phyloP scores from a whole-genome alignment of 495 filamentous ascomycete species.

The Aspergillus olivimuriae region DNA sequence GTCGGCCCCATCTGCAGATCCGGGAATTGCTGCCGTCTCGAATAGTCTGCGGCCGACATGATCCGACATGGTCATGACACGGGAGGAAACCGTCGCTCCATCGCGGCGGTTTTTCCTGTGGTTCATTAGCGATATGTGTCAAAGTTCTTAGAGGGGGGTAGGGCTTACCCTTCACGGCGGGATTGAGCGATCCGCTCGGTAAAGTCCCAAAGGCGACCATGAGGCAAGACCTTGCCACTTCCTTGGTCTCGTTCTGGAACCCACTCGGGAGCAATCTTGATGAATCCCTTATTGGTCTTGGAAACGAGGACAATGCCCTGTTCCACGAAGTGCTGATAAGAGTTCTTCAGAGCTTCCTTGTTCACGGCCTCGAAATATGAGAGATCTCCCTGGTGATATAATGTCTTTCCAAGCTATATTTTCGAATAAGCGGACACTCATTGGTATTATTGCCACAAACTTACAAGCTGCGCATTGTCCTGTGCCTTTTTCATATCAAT shows the following conservation, averaged over 20 bases:
- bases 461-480: constrained; percentile 73
- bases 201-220: constrained; percentile 82
- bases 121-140: background rate
- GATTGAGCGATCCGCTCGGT: constrained; percentile 78
- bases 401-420: constrained; percentile 78
- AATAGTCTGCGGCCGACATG: constrained; percentile 47
- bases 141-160: background rate
- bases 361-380: constrained; percentile 98
- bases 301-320: constrained; percentile 78
- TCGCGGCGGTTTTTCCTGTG: constrained; percentile 79
- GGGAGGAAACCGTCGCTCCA: constrained; percentile 76
- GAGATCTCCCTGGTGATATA: constrained; percentile 95
- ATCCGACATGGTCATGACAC: constrained; percentile 76
- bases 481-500: constrained; percentile 72
- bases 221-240: constrained; percentile 55
- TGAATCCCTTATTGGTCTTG: constrained; percentile 47
- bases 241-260: constrained; percentile 55
- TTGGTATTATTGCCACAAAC: constrained; percentile 10
- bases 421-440: background rate
- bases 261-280: constrained; percentile 75
- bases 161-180: constrained; percentile 68
- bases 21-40: constrained; percentile 24
- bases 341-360: constrained; percentile 92
- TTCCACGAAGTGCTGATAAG: constrained; percentile 80
- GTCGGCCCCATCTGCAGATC: constrained; percentile 20